Percentiles rank a stretch among this genome's conserved stretches.
Evolutionary conservation across 2,329 filamentous ascomycete genomes (phyloP).

Genomic region (Diaporthe eres): DNA sequence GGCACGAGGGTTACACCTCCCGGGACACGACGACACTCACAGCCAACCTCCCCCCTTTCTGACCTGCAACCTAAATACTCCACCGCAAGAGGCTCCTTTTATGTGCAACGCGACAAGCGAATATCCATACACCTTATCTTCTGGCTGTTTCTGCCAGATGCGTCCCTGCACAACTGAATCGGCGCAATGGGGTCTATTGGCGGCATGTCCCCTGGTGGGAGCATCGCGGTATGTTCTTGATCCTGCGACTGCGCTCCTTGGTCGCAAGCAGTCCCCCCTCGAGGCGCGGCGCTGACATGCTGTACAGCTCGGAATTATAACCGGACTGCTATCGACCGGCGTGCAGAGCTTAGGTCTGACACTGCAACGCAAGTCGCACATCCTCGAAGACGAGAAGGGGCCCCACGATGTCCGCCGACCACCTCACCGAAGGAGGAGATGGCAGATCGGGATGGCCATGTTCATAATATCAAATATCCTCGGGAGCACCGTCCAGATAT

Average conservation of each 20-base stretch:
- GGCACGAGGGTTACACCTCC: constrained; percentile 32
- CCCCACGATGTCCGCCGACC: constrained; percentile 84
- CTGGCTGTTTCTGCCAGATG: constrained; percentile 59
- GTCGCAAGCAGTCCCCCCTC: constrained; percentile 5
- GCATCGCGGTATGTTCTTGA: constrained; percentile 75
- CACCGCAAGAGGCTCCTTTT: constrained; percentile 30
- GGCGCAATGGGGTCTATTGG: constrained; percentile 79
- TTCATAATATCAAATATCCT: constrained; percentile 95
- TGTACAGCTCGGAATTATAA: constrained; percentile 86
- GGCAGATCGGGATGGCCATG: constrained; percentile 98
- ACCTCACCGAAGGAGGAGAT: constrained; percentile 89
- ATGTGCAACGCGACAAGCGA: constrained; percentile 42
- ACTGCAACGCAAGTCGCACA: constrained; percentile 96
- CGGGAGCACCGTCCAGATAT: constrained; percentile 97
- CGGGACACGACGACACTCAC: constrained; percentile 16
- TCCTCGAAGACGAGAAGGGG: constrained; percentile 95
- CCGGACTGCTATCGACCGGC: constrained; percentile 93
- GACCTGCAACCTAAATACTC: constrained; percentile 33
- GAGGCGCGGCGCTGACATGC: constrained; percentile 44
- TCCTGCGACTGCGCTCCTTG: neutral
- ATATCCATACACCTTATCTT: constrained; percentile 35
- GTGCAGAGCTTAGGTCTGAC: constrained; percentile 96
- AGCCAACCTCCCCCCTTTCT: constrained; percentile 28
- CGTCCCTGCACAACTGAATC: constrained; percentile 55
- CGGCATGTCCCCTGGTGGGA: constrained; percentile 83